These are phyloP conservation scores for Solanum chacoense DNA, from an alignment of 305 asterid species.

Conservation along the genomic window DNA sequence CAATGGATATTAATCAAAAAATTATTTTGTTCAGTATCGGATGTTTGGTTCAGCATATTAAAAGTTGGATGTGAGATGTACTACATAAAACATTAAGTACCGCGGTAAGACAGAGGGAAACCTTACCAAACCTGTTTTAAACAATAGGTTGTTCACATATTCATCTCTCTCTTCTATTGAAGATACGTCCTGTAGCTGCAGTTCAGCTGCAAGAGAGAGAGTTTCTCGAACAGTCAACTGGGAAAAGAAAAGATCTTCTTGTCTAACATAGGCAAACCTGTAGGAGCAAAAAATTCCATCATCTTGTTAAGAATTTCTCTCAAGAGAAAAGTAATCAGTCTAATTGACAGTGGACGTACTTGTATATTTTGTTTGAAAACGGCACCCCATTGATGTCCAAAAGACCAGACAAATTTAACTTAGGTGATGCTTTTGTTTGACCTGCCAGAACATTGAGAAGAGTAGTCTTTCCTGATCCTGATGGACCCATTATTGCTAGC, in stretches of 20 bases:
- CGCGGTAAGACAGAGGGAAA: conserved; percentile 1
- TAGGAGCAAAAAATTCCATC: conserved; percentile 8
- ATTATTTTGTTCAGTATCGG: neutral
- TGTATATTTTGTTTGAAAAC: conserved; percentile 55
- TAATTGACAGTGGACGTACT: conserved; percentile 27
- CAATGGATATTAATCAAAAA: neutral
- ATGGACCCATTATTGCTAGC: conserved; percentile 97
- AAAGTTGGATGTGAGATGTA: neutral
- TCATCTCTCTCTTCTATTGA: conserved; percentile 70
- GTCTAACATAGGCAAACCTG: conserved; percentile 91
- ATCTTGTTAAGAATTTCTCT: neutral
- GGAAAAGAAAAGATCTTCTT: conserved; percentile 98
- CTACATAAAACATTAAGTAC: neutral
- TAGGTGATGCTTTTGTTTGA: conserved; percentile 68
- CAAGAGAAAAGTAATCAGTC: neutral
- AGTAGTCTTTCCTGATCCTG: conserved; percentile 98
- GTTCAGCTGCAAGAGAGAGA: conserved; percentile 86
- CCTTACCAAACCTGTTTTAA: conserved; percentile 82
- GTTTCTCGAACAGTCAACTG: conserved; percentile 99
- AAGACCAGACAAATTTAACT: conserved; percentile 73
- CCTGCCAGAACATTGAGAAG: conserved; percentile 87
- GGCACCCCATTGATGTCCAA: conserved; percentile 78
- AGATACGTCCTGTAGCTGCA: conserved; percentile 70
- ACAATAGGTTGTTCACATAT: conserved; percentile 66
- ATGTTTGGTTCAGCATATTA: neutral